Evolutionary conservation across 805 yeast species (phyloP), one percentile per base, ranked within the genome.

Genomic region (Candida broadrunensis): DNA sequence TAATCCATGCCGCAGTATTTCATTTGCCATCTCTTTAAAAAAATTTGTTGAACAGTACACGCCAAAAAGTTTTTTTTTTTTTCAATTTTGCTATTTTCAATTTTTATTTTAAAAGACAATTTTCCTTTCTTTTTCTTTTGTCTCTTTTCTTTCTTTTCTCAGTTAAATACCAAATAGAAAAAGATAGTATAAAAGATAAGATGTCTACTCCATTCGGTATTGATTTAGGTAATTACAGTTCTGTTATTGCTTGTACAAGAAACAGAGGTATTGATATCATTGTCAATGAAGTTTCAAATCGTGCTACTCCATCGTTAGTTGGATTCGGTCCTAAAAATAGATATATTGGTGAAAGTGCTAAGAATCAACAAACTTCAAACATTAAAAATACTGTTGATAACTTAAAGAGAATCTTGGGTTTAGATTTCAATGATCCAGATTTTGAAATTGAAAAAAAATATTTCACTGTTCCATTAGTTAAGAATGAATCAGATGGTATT

Each of bases 191-290:
- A 20, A 3, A 24, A 45, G 67, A 42, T 32, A 21, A 7, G 24
- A 89, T 88, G 96, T 86, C 95, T 70, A 78, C 84, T 63, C 96
- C 96, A 71, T 86, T 90, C 61, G 99, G 99, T 76, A 83, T 93
- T 70, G 99, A 93, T 81, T 85, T 93, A 65, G 99, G 99, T 73
- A 89, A 89, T 75, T 78, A 80, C 77, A 86, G 80, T 77, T 82
- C 96, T 50, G 97, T 91, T 54, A 79, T 91, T 63, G 98, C 95
- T 33, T 70, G 95, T 63, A 99, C 99, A 49, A 85, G 91, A 67
- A 93, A 91, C 81, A 84, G 98, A 76, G 98, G 98, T 63, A 93
- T 93, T 63, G 99, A 93, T 69, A 84, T 93, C 58, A 88, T 93
- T 58, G 98, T 93, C 72, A 93, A 93, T 66, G 99, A 93, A 72